Base-by-base conservation (phyloP, 83 land plant genomes). In the Picea abies region DNA sequence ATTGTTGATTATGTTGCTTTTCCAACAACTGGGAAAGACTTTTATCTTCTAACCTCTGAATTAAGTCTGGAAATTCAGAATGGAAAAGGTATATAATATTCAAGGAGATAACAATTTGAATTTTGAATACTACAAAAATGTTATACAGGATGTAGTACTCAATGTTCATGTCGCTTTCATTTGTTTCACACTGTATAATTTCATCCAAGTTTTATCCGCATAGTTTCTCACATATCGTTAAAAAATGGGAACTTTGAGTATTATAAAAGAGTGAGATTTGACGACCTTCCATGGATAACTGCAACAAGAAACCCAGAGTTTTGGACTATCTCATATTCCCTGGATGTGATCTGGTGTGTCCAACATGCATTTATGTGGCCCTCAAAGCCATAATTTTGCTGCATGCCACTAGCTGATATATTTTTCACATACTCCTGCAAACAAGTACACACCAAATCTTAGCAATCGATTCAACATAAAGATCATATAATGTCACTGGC, bases 331-430 rank as follows among this genome's bases (percentile, higher is more conserved):
- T 97, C 91, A 80, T 91, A 67, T 56, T 97, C 99, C 82, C 66
- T 79, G n/a, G 86, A 41, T 71, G 94, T 85, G 79, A 95, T 71
- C 60, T 84, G 79, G 82, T 97, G 99, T n/a, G 85, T 93, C 99
- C 99, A 97, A 79, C 99, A 97, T 22, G 99, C 99, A 86, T 92
- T 89, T 11, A 90, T 44, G 72, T 97, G 99, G 68, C 99, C 99
- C 56, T 92, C 94, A 83, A 94, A 90, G 41, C 98, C 99, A 85
- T 81, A 44, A 20, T 82, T 92, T 10, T 92, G 90, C 73, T 97
- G 99, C 97, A 95, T 88, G 3, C 99, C 99, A 80, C 87, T 89
- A 63, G 84, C 44, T 83, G 96, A 89, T 81, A 95, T 90, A 81
- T 88, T 91, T 84, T 86, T 92, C 29, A 97, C 96, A 86, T 97